Evolutionary conservation across 2,329 filamentous ascomycete genomes (phyloP), one percentile per base, ranked within the genome.

Genomic region (Zymoseptoria ardabiliae): DNA sequence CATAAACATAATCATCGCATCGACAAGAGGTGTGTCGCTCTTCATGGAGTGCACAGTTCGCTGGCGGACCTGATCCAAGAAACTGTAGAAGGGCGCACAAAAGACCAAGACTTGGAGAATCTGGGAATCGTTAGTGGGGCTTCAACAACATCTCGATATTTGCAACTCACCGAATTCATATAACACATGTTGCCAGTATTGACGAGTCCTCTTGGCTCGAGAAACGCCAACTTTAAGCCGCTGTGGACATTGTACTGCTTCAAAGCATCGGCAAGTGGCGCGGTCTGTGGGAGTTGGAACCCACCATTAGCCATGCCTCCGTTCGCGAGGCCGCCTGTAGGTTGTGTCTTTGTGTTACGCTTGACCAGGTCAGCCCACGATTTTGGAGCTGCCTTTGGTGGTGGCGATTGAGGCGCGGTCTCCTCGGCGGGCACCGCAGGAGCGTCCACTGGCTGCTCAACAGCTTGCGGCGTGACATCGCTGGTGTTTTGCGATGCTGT

Each of bases 171-270:
- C 64, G 94, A 97, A 79, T 97, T 99, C 94, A 99, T 97, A 77
- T 99, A 99, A 76, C 94, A 99, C 90, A 97, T 95, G 72, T 99
- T 97, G 54, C 94, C 94, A 49, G 93, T 95, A 76, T 99, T 99
- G 66, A 96, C 89, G 70, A 99, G 82, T 54, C 94, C 94, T 66
- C 93, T 85, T 55, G 94, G 94, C 76, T 97, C 91, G 55, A 99
- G 81, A 70, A 97, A 97, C 19, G 88, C 81, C 65, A 93, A 79
- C 68, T 88, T 90, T 59, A 81, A 78, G 53, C 81, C 81, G 45
- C 80, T 79, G 59, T 84, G 82, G 22, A 91, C 85, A 56, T 82
- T 83, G 73, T 92, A 94, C 25, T 84, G 83, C 54, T 82, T 82
- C 56, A 99, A 80, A 41, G 90, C 89, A 66, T 97, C 90, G 3